A percentile compares a stretch with the other conserved stretches of the same genome.
These are phyloP conservation scores for Marsdenia floribunda DNA, from an alignment of 257 asterid species.

Conservation along the genomic window DNA sequence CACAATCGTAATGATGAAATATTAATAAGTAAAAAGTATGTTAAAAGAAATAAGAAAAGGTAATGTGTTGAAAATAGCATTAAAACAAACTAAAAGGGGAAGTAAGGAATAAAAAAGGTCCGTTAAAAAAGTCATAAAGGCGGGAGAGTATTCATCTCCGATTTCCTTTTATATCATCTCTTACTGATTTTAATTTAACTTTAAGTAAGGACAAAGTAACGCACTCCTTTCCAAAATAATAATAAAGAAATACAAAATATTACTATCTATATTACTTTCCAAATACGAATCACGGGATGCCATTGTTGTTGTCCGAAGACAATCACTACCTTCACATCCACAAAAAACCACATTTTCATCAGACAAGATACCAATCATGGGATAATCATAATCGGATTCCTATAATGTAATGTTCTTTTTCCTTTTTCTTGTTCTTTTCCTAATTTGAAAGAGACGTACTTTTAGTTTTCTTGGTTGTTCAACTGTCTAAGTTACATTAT, in stretches of 20 bases:
- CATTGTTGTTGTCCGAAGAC: neutral
- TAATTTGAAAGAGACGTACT: neutral
- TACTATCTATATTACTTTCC: neutral
- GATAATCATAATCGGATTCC: neutral
- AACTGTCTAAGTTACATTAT: neutral
- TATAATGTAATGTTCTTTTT: neutral
- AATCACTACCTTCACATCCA: neutral
- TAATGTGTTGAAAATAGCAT: too few relatives aligned
- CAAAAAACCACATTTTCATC: neutral
- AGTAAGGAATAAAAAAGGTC: neutral
- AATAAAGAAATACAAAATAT: too few relatives aligned
- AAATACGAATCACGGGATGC: neutral
- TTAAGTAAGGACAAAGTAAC: slow-evolving; percentile 5
- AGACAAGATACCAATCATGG: neutral
- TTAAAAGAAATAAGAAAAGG: too few relatives aligned
- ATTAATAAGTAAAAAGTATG: too few relatives aligned
- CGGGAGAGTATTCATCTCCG: neutral
- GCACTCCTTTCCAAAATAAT: neutral
- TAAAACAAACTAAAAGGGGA: too few relatives aligned
- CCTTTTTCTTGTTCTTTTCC: neutral
- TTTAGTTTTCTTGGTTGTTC: slow-evolving; percentile 8
- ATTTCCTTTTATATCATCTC: neutral
- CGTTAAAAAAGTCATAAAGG: slow-evolving; percentile 1
- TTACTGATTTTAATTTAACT: neutral
- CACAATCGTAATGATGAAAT: too few relatives aligned